Percentiles rank a stretch among this genome's conserved stretches.
phyloP scores from a whole-genome alignment of 345 rosid genomes.

The Excoecaria agallocha region DNA sequence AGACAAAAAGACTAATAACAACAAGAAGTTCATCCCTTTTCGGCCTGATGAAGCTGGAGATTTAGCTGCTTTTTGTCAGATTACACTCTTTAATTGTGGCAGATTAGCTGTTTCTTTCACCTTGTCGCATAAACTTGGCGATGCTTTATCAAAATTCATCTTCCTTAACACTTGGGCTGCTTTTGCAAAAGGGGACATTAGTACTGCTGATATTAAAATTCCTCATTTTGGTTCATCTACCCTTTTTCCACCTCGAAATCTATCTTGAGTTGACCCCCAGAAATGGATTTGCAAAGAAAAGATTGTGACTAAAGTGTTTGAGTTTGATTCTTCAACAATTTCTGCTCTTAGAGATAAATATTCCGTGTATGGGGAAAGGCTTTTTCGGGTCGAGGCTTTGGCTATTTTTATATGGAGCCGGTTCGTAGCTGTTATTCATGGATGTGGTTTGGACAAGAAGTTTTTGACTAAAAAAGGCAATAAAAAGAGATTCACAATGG shows the following conservation, averaged over 20 bases:
- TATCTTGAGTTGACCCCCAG: neutral
- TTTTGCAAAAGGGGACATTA: neutral
- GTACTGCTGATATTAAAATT: neutral
- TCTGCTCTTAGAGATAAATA: neutral
- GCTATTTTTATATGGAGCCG: neutral
- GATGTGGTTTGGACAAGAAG: no score
- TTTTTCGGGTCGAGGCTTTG: neutral
- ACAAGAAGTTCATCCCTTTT: slow-evolving; percentile 1
- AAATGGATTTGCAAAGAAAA: neutral
- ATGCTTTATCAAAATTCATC: neutral
- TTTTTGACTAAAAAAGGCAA: neutral
- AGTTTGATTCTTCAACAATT: neutral
- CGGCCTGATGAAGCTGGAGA: neutral
- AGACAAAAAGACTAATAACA: neutral
- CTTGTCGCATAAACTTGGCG: slow-evolving; percentile 6
- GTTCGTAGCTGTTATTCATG: neutral
- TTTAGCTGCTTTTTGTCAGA: neutral
- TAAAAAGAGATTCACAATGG: neutral
- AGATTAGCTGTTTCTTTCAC: neutral
- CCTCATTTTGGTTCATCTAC: neutral
- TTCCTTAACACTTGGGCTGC: slow-evolving; percentile 5
- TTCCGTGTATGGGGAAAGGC: neutral
- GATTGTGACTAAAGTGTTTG: neutral
- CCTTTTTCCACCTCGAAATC: neutral
- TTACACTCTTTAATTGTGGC: slow-evolving; percentile 1